Base-by-base conservation (phyloP, 768 basidiomycete genomes). In the Termitomyces sp. region DNA sequence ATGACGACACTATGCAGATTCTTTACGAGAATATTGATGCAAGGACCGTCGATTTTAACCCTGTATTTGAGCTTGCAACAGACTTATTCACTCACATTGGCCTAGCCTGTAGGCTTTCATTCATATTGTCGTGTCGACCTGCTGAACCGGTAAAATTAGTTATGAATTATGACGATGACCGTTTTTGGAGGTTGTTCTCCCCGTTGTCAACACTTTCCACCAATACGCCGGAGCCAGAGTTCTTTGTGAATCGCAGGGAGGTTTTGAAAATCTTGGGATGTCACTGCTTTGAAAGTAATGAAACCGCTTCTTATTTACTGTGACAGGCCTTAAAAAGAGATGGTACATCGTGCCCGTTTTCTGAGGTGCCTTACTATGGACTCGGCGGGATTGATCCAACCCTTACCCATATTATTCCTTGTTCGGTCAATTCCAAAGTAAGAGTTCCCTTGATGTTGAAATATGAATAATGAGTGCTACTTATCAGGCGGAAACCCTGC, bases 61-160 rank as follows among this genome's bases (percentile, higher is more conserved):
- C 64, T 13, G 51, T 65, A 12, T 61, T 61, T 24, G 54, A 48
- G 27, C 60, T 63, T 14, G 62, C 64, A 18, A 55, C 64, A 10
- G 63, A 58, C 22, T 39, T 62, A 6, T 62, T 58, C 27, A 61
- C 62, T 36, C 64, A 65, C 54, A 54, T 63, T 22, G 64, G 60
- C 13, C 49, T 65, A 22, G 56, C 64, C 8, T 63, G 62, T 65
- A 47, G 12, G 64, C 53, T 12, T 37, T 13, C 32, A 10, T 37
- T 2, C 16, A 14, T 20, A 13, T 16, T 5, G 24, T 49, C 14
- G 4, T 48, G 16, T 32, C 20, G 18, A 24, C 16, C 16, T 14
- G 27, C 26, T 52, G 26, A 54, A 44, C 20, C 32, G 13, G 20
- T 9, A 44, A 14, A 32, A 24, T 32, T 24, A 61, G 61, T 61